phyloP scores from a whole-genome alignment of 2,329 filamentous ascomycete species.

The Xylaria arbuscula region DNA sequence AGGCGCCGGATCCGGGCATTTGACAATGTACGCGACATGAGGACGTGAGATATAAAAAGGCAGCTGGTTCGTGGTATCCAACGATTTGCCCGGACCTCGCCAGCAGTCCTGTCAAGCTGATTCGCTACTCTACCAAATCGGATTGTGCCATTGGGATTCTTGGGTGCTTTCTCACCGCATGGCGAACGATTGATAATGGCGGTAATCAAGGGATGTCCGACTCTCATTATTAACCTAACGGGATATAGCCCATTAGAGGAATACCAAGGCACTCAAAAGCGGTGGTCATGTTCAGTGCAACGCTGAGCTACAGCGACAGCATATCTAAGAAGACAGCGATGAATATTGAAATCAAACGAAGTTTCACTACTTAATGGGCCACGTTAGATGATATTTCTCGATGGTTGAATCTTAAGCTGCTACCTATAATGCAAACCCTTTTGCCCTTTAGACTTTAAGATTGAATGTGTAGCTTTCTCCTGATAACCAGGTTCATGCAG shows the following conservation, averaged over 20 bases:
- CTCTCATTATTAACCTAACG: neutral
- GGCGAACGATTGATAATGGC: conserved; percentile 3
- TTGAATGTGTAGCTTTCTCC: too few species aligned
- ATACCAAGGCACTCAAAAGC: neutral
- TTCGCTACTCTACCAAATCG: conserved; percentile 7
- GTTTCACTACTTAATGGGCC: neutral
- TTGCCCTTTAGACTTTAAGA: neutral
- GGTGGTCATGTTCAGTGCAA: conserved; percentile 5
- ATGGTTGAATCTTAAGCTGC: neutral
- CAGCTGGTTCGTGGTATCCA: conserved; percentile 1
- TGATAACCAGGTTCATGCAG: too few species aligned
- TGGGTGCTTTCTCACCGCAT: neutral
- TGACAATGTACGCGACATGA: conserved; percentile 21
- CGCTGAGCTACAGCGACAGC: neutral
- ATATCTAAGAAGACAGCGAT: conserved; percentile 2
- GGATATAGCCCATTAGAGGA: neutral
- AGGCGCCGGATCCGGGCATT: neutral
- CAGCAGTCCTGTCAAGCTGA: conserved; percentile 7
- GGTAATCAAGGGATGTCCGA: neutral
- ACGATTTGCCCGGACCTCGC: neutral
- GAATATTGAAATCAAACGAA: neutral
- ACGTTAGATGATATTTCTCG: neutral
- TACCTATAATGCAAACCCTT: neutral
- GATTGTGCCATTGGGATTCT: neutral
- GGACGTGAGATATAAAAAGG: conserved; percentile 5